Base-by-base conservation (phyloP, 2,329 filamentous ascomycete species). In the Grosmannia serpens region DNA sequence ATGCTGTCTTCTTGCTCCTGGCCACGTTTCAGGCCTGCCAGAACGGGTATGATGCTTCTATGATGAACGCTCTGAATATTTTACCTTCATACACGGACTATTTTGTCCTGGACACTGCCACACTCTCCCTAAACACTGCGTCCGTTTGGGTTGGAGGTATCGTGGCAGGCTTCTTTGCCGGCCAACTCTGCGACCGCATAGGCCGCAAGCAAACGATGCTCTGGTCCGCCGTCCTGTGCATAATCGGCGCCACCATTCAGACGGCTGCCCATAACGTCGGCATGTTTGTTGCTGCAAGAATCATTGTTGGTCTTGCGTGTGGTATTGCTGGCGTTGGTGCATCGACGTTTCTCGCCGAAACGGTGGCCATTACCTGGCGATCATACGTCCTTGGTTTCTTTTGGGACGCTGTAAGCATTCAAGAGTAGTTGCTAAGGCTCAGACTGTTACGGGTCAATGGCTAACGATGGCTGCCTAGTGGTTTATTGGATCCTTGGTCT, bases 231-330 rank as follows among this genome's bases (percentile, higher is more conserved):
- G 13, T 53, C 38, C 33, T 53, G 6, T 64, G 57, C 22, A 56
- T 67, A 15, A 26, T 64, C 6, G 65, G 59, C 13, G 60, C 54
- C n/a, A 54, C 60, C 7, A 57, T 67, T 24, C 60, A 62, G 50
- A 60, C 58, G 5, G 60, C 60, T 3, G 56, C 64, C 33, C 60
- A 62, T 55, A 62, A 65, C 55, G 59, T 62, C n/a, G 84, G 78
- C 9, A 84, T 84, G 81, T 85, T 83, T 63, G 77, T 84, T 60
- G 69, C 82, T 22, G 75, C 81, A n/a, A 78, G 82, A 59, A 74
- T 83, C 58, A 69, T 85, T n/a, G 75, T 85, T 20, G 82, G 82
- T 76, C 79, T 33, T 81, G 82, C 24, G 6, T 44, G 41, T 44
- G 41, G 41, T 44, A 22, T 44, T n/a, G 81, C 41, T 7, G 41